Evolutionary conservation across 805 yeast species (phyloP).

Genomic region (Brettanomyces nanus): DNA sequence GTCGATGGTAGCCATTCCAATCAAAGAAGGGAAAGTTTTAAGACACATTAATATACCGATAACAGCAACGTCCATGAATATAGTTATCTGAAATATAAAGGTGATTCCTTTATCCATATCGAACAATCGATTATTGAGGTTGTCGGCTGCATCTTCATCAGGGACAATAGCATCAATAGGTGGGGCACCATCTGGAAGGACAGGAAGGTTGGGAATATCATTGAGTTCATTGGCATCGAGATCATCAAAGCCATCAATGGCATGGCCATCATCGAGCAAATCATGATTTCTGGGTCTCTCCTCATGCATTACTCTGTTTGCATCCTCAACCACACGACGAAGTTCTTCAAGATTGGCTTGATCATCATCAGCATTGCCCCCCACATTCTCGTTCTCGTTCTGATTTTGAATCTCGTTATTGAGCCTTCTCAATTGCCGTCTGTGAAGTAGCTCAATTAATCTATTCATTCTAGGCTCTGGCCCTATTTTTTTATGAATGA

Average conservation of each 20-base stretch:
- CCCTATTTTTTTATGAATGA: slow-evolving; percentile 54
- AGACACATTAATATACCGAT: slow-evolving; percentile 15
- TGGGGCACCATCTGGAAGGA: not conserved
- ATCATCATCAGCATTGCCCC: not conserved
- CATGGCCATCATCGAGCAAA: slow-evolving; percentile 5
- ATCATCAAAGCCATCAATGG: not conserved
- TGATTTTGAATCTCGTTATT: not conserved
- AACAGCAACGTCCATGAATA: slow-evolving; percentile 15
- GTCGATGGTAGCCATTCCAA: slow-evolving; percentile 17
- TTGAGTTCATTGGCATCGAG: not conserved
- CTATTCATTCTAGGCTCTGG: slow-evolving; percentile 33
- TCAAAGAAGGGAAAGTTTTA: slow-evolving; percentile 18
- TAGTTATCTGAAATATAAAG: slow-evolving; percentile 14
- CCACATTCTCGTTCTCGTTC: not conserved
- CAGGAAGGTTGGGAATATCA: no score
- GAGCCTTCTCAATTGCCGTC: not conserved
- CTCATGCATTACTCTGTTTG: not conserved
- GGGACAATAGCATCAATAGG: not conserved
- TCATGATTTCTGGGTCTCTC: not conserved
- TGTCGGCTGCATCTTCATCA: not conserved
- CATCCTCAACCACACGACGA: slow-evolving; percentile 1
- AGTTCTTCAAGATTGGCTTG: not conserved
- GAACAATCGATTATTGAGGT: not conserved
- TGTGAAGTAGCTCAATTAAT: slow-evolving; percentile 2
- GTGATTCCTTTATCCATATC: slow-evolving; percentile 9